Base-by-base conservation (phyloP, 2,329 filamentous ascomycete genomes). In the Ophiostoma ips region DNA sequence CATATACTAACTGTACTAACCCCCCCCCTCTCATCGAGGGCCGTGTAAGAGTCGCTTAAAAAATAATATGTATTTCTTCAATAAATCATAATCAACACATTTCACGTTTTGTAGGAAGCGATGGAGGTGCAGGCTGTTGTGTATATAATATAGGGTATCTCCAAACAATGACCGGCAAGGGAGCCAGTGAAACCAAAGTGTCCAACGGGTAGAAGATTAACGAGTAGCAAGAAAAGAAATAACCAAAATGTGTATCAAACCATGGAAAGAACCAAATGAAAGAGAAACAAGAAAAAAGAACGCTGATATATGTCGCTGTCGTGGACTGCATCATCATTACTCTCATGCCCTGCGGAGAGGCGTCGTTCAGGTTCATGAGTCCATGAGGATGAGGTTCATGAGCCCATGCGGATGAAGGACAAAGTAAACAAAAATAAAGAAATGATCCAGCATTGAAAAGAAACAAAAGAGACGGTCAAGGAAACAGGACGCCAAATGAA, bases 381-480 rank as follows among this genome's bases (percentile, higher is more conserved):
- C n/a, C n/a, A n/a, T n/a, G n/a, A n/a, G n/a, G n/a, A n/a, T n/a
- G n/a, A n/a, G n/a, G n/a, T n/a, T n/a, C n/a, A n/a, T n/a, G n/a
- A n/a, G n/a, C n/a, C n/a, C n/a, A n/a, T 28, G 5, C 4, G 8
- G 8, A 28, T 8, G 35, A 12, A 41, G 15, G 33, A 11, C 24
- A 31, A 47, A 18, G 3, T 28, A 38, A 21, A 31, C 7, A 6
- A 11, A 34, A 33, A 38, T 9, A 36, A 12, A 40, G 35, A 46
- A 46, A 55, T 50, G 52, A 41, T 36, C 51, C 50, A 36, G 51
- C 50, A 54, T 51, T 53, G 46, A 30, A 31, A 44, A 28, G 13
- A 10, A 15, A 24, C n/a, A n/a, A 37, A 5, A 21, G 12, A 33
- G 16, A 18, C 19, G 28, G 33, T 24, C n/a, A 13, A 5, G 7